Evolutionary conservation across 805 yeast species (phyloP), one percentile per base, ranked within the genome.

Genomic region (Isabelozyma pseudorhagii): DNA sequence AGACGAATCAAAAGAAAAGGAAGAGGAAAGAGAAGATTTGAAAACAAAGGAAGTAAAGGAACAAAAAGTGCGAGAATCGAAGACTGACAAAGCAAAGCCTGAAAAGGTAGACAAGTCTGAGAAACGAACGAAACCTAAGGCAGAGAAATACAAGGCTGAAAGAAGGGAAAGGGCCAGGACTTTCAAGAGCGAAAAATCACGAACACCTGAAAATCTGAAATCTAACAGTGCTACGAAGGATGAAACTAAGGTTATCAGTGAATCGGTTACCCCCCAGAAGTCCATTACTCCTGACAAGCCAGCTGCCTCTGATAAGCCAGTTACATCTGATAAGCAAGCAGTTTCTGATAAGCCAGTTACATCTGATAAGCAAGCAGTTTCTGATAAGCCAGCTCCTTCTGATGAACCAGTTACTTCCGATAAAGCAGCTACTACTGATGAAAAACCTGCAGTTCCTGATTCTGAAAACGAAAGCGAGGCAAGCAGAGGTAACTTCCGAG

Each of bases 51-150:
- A 46, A 18, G 39, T 11, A 29, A 27, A 8, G 6, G 11, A 13
- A 7, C 38, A 25, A 43, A 14, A 14, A 38, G 27, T 28, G 11
- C 29, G 40, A n/a, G 17, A 8, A 38, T 11, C n/a, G 10, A 38
- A 18, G 18, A 36, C 21, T 34, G 25, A 1, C 6, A 38, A 25
- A 14, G 27, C 15, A 27, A 41, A 40, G 29, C 41, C 42, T 38
- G 48, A 40, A 31, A 38, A 40, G 43, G 44, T 17, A 47, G 54
- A 38, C 53, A 53, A 34, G 29, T 50, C 13, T 8, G 50, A 45
- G 15, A 47, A 52, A 44, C 51, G 53, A 27, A 28, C 10, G 38
- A 42, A 10, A 25, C 15, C 6, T 8, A 14, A n/a, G 9, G 40
- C 17, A n/a, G 15, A 31, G 46, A 44, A 44, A n/a, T 14, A 4